Evolutionary conservation across 495 filamentous ascomycete genomes (phyloP).

Genomic region (Aspergillus olivimuriae): DNA sequence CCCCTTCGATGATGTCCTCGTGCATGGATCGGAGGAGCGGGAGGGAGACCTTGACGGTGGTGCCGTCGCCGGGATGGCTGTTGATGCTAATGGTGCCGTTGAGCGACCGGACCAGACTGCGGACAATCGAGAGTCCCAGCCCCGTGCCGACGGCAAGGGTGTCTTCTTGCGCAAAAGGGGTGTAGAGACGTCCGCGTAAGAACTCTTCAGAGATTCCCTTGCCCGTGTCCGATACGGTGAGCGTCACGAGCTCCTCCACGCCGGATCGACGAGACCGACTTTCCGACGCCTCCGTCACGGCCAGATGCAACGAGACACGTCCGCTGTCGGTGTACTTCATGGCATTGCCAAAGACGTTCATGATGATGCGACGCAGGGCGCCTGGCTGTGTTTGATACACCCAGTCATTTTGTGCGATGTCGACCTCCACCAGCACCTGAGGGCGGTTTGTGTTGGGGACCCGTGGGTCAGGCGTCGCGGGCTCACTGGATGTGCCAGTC

Average conservation of each 20-base stretch:
- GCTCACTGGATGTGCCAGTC: constrained; percentile 19
- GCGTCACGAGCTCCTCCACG: constrained; percentile 32
- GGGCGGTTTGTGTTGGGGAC: neutral
- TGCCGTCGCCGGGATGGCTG: constrained; percentile 44
- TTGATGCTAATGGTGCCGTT: constrained; percentile 47
- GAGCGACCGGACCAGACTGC: constrained; percentile 48
- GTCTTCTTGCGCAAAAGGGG: constrained; percentile 73
- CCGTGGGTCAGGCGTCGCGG: constrained; percentile 16
- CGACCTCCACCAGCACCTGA: constrained; percentile 53
- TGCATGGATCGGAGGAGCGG: constrained; percentile 32
- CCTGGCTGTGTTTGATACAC: constrained; percentile 64
- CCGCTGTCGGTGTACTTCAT: constrained; percentile 72
- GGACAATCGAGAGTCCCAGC: constrained; percentile 47
- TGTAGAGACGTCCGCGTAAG: constrained; percentile 61
- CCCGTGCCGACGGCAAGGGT: constrained; percentile 50
- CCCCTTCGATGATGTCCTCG: constrained; percentile 19
- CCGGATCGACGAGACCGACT: constrained; percentile 28
- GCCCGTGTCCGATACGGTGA: constrained; percentile 61
- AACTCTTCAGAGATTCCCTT: constrained; percentile 71
- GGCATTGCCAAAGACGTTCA: constrained; percentile 79
- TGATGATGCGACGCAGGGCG: constrained; percentile 65
- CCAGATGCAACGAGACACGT: constrained; percentile 55
- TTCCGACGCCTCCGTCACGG: constrained; percentile 33
- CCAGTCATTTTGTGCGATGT: constrained; percentile 57
- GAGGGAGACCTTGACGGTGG: constrained; percentile 43